Evolutionary conservation across 2,329 filamentous ascomycete genomes (phyloP).

Genomic region (Cladosporium sp.): DNA sequence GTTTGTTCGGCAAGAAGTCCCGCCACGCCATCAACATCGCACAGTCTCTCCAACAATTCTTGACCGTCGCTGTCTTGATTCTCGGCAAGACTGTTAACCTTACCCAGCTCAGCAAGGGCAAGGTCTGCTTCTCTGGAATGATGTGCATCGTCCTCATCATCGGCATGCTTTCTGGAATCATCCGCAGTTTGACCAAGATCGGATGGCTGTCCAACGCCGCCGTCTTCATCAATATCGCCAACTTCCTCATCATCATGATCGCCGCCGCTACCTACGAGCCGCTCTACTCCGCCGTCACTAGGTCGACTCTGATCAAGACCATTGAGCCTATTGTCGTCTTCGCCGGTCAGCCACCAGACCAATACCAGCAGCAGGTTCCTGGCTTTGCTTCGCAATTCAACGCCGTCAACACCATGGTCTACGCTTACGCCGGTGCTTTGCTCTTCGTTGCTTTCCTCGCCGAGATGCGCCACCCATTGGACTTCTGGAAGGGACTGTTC

Average conservation of each 20-base stretch:
- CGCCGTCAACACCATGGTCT: constrained; percentile 30
- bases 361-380: constrained; percentile 24
- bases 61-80: constrained; percentile 56
- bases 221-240: constrained; percentile 58
- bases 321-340: constrained; percentile 40
- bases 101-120: constrained; percentile 52
- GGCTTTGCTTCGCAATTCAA: constrained; percentile 27
- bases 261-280: constrained; percentile 52
- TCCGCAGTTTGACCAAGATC: constrained; percentile 57
- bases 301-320: constrained; percentile 26
- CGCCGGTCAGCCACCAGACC: constrained; percentile 42
- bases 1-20: constrained; percentile 42
- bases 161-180: constrained; percentile 58
- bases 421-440: constrained; percentile 57
- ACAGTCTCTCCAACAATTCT: constrained; percentile 46
- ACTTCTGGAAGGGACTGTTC: constrained; percentile 53
- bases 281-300: constrained; percentile 45
- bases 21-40: constrained; percentile 44
- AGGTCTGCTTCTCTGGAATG: constrained; percentile 54
- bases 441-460: constrained; percentile 62
- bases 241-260: constrained; percentile 55
- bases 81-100: constrained; percentile 58
- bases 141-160: constrained; percentile 51
- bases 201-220: constrained; percentile 59
- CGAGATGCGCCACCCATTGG: constrained; percentile 52